Conservation (phyloP, 108 stramenopile genomes). For the Schizochytrium sp. region DNA sequence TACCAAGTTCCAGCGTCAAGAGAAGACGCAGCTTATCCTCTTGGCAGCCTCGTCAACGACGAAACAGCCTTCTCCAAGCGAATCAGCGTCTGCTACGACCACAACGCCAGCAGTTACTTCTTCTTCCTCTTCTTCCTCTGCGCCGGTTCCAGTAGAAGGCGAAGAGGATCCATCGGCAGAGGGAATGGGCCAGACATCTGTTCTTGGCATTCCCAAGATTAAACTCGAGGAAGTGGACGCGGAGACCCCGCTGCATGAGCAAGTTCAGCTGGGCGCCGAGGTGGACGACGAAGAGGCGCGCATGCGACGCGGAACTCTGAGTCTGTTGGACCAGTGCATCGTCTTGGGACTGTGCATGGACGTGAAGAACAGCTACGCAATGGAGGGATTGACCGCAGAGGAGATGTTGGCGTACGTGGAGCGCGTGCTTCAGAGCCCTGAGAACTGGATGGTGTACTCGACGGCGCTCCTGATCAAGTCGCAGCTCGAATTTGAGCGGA, state of each 20-base stretch:
- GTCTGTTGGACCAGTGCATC: conserved; percentile 70
- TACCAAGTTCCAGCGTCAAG: conserved; percentile 43
- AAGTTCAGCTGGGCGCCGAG: conserved; percentile 62
- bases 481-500: conserved; percentile 52
- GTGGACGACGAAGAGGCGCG: not conserved
- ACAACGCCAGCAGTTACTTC: not conserved
- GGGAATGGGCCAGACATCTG: not conserved
- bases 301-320: not conserved
- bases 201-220: not conserved
- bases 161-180: not conserved
- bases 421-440: conserved; percentile 52
- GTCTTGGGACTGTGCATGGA: conserved; percentile 86
- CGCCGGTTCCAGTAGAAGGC: not conserved
- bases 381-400: conserved; percentile 82
- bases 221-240: conserved; percentile 40
- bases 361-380: conserved; percentile 81
- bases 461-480: conserved; percentile 88
- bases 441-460: conserved; percentile 84
- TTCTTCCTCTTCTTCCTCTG: too few relatives aligned
- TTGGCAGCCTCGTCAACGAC: not conserved
- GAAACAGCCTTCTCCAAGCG: conserved; percentile 23
- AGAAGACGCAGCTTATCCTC: conserved; percentile 40
- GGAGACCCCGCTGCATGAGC: conserved; percentile 75
- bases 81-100: not conserved
- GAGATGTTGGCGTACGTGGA: conserved; percentile 89